Evolutionary conservation across 140 eudicot genomes (phyloP).

Genomic region (Oenanthe javanica): DNA sequence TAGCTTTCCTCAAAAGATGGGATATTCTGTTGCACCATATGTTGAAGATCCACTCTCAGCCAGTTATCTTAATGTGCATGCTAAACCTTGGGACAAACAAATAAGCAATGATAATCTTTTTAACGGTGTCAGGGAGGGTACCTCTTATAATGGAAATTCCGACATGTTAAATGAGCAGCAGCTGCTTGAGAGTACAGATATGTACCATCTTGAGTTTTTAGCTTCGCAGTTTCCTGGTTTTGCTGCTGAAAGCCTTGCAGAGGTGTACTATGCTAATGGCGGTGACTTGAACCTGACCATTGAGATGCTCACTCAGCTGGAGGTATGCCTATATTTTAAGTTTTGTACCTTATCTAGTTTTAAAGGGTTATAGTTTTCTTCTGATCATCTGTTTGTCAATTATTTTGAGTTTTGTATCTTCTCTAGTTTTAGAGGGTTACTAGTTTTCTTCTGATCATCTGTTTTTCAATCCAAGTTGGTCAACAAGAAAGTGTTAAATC

Average conservation of each 20-base stretch:
- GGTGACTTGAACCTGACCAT: conserved; percentile 78
- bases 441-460: background rate
- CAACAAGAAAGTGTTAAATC: background rate
- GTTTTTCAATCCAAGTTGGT: background rate
- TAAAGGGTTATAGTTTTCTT: background rate
- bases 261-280: conserved; percentile 77
- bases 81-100: conserved; percentile 64
- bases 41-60: conserved; percentile 40
- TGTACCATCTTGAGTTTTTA: conserved; percentile 66
- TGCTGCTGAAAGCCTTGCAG: conserved; percentile 93
- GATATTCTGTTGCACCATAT: conserved; percentile 33
- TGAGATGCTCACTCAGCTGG: conserved; percentile 95
- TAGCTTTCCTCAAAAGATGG: conserved; percentile 30
- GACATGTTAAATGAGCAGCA: conserved; percentile 49
- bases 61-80: conserved; percentile 31
- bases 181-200: conserved; percentile 33
- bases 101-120: conserved; percentile 43
- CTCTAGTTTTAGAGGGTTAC: background rate
- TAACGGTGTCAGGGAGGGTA: conserved; percentile 32
- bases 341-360: background rate
- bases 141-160: conserved; percentile 39
- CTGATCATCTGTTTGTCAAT: too few relatives aligned
- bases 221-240: conserved; percentile 92
- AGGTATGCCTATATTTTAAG: conserved; percentile 39
- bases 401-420: background rate